Conservation (phyloP, 2,329 filamentous ascomycete species). For the Botryotinia convoluta region DNA sequence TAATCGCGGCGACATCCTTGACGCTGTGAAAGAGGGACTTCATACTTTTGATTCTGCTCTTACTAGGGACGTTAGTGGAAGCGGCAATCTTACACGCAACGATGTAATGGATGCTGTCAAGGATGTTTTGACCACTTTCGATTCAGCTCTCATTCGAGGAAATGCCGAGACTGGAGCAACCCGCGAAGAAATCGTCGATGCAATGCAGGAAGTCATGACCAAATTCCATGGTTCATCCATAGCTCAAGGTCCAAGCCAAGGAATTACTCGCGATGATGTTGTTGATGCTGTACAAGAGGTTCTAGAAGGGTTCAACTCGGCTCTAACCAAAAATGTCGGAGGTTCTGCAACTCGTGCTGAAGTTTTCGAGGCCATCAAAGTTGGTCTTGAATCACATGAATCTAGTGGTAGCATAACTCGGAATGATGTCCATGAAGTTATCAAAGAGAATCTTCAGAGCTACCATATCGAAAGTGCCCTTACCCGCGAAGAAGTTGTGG, state of each 20-base stretch:
- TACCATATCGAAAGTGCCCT: slow-evolving; percentile 67
- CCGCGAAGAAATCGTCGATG: slow-evolving; percentile 16
- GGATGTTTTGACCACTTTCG: slow-evolving; percentile 61
- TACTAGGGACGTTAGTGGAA: slow-evolving; percentile 45
- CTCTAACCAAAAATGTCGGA: slow-evolving; percentile 44
- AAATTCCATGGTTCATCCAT: slow-evolving; percentile 75
- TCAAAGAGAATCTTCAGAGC: slow-evolving; percentile 61
- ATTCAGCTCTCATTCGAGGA: slow-evolving; percentile 53
- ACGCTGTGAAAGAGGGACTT: slow-evolving; percentile 77
- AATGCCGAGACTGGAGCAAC: slow-evolving; percentile 41
- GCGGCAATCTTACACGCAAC: slow-evolving; percentile 65
- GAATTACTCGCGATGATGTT: slow-evolving; percentile 58
- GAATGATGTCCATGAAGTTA: slow-evolving; percentile 81
- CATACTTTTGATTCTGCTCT: slow-evolving; percentile 44
- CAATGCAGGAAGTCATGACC: slow-evolving; percentile 91
- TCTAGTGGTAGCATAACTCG: slow-evolving; percentile 62
- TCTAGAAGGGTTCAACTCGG: slow-evolving; percentile 39
- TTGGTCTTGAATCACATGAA: slow-evolving; percentile 74
- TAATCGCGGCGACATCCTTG: slow-evolving; percentile 78
- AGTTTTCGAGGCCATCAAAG: slow-evolving; percentile 77
- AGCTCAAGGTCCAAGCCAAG: slow-evolving; percentile 72
- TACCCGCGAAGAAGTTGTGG: slow-evolving; percentile 78
- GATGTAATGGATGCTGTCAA: slow-evolving; percentile 84
- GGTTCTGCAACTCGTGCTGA: slow-evolving; percentile 72
- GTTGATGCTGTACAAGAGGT: slow-evolving; percentile 48